Conservation (phyloP, 1,284 basidiomycete species). For the Uromyces viciae-fabae region DNA sequence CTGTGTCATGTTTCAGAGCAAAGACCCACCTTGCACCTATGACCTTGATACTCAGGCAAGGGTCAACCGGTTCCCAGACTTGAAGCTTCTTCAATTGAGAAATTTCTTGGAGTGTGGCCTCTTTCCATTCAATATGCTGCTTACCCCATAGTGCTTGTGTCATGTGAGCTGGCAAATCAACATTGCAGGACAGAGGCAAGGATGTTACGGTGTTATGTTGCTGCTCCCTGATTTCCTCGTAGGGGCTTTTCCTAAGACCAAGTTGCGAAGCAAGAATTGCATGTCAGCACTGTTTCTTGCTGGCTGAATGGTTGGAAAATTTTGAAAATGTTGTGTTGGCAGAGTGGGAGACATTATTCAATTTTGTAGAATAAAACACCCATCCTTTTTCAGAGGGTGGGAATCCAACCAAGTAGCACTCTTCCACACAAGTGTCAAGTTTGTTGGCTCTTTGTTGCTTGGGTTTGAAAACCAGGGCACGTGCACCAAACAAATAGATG, state of each 20-base stretch:
- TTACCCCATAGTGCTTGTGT: neutral
- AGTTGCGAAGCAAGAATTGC: neutral
- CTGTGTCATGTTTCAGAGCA: neutral
- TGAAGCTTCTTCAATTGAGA: neutral
- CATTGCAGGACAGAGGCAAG: neutral
- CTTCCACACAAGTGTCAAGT: neutral
- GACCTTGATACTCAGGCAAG: neutral
- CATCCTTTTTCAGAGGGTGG: conserved; percentile 1
- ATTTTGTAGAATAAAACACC: neutral
- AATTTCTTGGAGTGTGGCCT: neutral
- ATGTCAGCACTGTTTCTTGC: neutral
- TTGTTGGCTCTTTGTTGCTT: neutral
- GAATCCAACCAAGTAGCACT: neutral
- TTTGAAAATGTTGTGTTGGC: neutral
- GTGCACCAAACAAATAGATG: neutral
- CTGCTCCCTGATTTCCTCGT: neutral
- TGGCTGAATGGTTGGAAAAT: neutral
- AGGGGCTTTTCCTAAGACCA: neutral
- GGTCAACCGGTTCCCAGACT: neutral
- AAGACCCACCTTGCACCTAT: conserved; percentile 22
- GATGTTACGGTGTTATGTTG: neutral
- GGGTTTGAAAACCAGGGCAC: neutral
- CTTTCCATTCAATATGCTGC: neutral
- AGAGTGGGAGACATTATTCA: neutral
- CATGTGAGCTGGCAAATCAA: neutral